These are phyloP conservation scores for Claviceps sp. DNA, from an alignment of 2,329 filamentous ascomycete genomes.

Conservation along the genomic window DNA sequence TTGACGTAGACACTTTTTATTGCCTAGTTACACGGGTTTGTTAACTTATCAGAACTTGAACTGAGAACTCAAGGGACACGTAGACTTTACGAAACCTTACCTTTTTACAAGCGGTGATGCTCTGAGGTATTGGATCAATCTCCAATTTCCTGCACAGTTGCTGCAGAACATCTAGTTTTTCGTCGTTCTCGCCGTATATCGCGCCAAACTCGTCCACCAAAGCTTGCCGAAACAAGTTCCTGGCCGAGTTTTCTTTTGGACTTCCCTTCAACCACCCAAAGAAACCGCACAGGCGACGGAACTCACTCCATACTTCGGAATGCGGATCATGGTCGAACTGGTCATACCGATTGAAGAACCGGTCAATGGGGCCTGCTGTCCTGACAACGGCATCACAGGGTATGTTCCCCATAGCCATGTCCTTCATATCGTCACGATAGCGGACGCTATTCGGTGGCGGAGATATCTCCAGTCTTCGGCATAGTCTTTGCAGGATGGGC, in stretches of 20 bases:
- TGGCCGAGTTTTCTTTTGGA: not conserved
- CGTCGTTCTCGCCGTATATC: not conserved
- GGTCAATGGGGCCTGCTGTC: not conserved
- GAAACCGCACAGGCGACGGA: not conserved
- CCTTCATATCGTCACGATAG: not conserved
- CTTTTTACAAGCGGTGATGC: constrained; percentile 2
- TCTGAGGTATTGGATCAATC: not conserved
- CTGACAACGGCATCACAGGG: not conserved
- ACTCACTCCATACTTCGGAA: too few relatives aligned
- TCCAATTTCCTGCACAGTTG: constrained; percentile 1
- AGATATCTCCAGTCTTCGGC: not conserved
- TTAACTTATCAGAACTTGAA: too few relatives aligned
- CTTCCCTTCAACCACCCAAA: not conserved
- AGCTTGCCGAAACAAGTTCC: not conserved
- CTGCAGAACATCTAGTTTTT: not conserved
- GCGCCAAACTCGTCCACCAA: not conserved
- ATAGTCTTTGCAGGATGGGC: not conserved
- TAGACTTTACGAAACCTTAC: not conserved
- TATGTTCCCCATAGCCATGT: too few relatives aligned
- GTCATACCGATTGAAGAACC: not conserved
- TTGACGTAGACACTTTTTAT: not conserved
- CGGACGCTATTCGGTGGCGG: not conserved
- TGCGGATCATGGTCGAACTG: too few relatives aligned
- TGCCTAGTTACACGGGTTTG: not conserved
- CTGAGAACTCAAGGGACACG: too few relatives aligned